Evolutionary conservation across 805 yeast genomes (phyloP), one percentile per base, ranked within the genome.

Genomic region (Jamesozyma jinghongensis): DNA sequence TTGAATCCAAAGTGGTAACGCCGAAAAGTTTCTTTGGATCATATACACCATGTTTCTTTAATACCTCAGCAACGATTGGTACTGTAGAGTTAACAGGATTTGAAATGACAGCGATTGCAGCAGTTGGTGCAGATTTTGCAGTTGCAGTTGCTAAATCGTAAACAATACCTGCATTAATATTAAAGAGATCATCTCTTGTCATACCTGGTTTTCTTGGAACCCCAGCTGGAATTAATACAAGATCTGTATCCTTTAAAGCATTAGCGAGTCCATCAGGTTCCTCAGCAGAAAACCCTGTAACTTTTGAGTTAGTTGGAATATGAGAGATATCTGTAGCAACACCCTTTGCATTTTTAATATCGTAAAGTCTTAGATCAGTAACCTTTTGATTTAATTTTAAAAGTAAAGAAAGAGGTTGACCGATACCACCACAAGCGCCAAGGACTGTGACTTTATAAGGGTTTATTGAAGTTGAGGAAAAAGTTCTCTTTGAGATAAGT

Each of bases 191-290:
- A 65, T 88, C 97, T 74, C 97, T 84, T 61, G 96, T 85, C 97
- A 88, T 88, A 67, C 97, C 97, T 53, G 97, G 97, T 73, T 87
- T 88, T 78, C 94, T 85, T 73, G 94, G 97, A 44, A 88, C 94
- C 73, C 97, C 97, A 43, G 97, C 97, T 62, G 97, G 96, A 67
- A 88, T 85, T 51, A 88, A 77, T 50, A 88, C 83, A 46, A 88
- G 82, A 53, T 82, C 87, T 40, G 75, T 69, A 52, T 72, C 75
- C 48, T 74, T 78, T 50, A 88, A 77, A 40, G 96, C 90, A 52
- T 71, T 71, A 58, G 72, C 70, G 52, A 88, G 69, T 43, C 84
- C 85, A 43, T 72, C 72, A 55, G 70, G 69, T 45, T 79, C 74
- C 50, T 84, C 94, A 53, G 95, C 94, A 44, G 85, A 74, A 74